phyloP scores from a whole-genome alignment of 1,139 yeast species.

The Suzukiozyma palmioleophila region DNA sequence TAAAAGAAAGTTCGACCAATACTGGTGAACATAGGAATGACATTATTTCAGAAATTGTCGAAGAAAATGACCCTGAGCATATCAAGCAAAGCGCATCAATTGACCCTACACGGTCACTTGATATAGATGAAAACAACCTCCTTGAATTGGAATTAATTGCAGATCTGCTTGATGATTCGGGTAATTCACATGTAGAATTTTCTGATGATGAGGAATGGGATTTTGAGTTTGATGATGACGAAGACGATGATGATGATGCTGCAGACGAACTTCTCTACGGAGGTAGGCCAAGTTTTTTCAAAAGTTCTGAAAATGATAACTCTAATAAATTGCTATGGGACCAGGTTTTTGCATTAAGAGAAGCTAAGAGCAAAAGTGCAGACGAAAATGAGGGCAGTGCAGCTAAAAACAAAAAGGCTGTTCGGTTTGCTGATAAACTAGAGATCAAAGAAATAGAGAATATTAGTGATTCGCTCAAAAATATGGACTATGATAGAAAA shows the following conservation, averaged over 20 bases:
- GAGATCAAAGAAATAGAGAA: slow-evolving; percentile 60
- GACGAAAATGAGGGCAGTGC: slow-evolving; percentile 5
- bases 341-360: slow-evolving; percentile 23
- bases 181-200: slow-evolving; percentile 20
- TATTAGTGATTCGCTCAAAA: slow-evolving; percentile 42
- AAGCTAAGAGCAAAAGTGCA: slow-evolving; percentile 3
- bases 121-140: slow-evolving; percentile 17
- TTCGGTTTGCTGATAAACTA: slow-evolving; percentile 47
- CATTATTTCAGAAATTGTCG: slow-evolving; percentile 8
- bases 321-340: slow-evolving; percentile 27
- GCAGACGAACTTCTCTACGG: slow-evolving; percentile 14
- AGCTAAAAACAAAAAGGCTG: slow-evolving; percentile 34
- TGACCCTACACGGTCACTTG: not conserved
- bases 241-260: slow-evolving; percentile 23
- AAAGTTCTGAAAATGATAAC: slow-evolving; percentile 9
- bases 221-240: slow-evolving; percentile 24
- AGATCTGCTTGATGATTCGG: slow-evolving; percentile 43
- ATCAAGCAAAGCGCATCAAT: not conserved
- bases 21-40: not conserved
- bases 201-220: slow-evolving; percentile 41
- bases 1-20: slow-evolving; percentile 2
- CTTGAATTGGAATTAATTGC: slow-evolving; percentile 46
- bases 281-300: slow-evolving; percentile 7
- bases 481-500: slow-evolving; percentile 13
- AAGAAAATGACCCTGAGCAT: slow-evolving; percentile 10